A percentile compares a stretch with the other conserved stretches of the same genome.
phyloP scores from a whole-genome alignment of 108 stramenopile species.

The Cyclotella choctawhatcheeana region DNA sequence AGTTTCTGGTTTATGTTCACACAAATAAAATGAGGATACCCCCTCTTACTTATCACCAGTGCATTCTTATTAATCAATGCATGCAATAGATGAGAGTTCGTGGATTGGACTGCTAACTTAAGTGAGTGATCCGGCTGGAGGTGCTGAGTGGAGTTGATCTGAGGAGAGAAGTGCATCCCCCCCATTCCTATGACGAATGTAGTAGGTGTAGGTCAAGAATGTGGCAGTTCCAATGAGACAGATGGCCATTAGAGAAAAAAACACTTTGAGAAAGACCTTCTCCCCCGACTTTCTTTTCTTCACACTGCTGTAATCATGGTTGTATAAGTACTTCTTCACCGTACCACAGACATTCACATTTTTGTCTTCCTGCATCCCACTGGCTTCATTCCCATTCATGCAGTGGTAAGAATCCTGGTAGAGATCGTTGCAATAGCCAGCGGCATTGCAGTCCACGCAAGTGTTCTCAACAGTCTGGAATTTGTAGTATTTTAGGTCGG shows the following conservation, averaged over 20 bases:
- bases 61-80: background rate
- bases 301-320: slow-evolving; percentile 39
- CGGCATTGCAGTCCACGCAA: slow-evolving; percentile 45
- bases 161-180: slow-evolving; percentile 9
- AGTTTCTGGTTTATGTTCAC: too few species aligned
- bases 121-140: slow-evolving; percentile 3
- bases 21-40: too few species aligned
- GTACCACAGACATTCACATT: slow-evolving; percentile 52
- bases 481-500: slow-evolving; percentile 47
- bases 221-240: slow-evolving; percentile 30
- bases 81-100: background rate
- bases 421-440: slow-evolving; percentile 43
- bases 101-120: background rate
- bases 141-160: background rate
- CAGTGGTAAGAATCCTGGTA: slow-evolving; percentile 54
- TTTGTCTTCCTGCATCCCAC: slow-evolving; percentile 39
- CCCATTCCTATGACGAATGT: slow-evolving; percentile 54
- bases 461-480: slow-evolving; percentile 44
- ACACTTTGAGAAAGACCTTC: slow-evolving; percentile 33
- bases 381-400: slow-evolving; percentile 44
- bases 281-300: slow-evolving; percentile 36
- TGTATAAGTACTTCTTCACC: slow-evolving; percentile 38
- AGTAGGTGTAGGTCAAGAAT: slow-evolving; percentile 60
- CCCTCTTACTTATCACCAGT: too few species aligned
- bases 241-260: slow-evolving; percentile 27